Evolutionary conservation across 148 eudicot genomes (phyloP).

Genomic region (Spergularia marina): DNA sequence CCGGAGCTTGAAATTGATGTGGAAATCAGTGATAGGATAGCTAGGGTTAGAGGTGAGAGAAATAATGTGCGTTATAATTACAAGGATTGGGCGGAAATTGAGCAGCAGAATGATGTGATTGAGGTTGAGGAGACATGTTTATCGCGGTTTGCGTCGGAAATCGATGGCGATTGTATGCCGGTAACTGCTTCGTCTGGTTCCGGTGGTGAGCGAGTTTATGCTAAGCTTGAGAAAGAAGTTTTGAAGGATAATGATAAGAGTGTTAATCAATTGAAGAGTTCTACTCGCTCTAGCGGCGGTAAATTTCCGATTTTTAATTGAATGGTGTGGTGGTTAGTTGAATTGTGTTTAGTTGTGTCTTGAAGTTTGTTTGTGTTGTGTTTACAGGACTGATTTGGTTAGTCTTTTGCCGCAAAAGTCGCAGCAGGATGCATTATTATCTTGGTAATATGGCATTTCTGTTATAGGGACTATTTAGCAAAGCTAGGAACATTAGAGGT

Average conservation of each 20-base stretch:
- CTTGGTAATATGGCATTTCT: too few relatives aligned
- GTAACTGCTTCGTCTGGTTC: constrained; percentile 66
- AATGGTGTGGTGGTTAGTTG: not conserved
- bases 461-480: too few relatives aligned
- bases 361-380: not conserved
- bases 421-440: constrained; percentile 58
- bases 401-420: constrained; percentile 52
- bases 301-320: constrained; percentile 4
- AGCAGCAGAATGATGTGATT: not conserved
- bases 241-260: not conserved
- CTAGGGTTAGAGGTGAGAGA: constrained; percentile 20
- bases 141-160: constrained; percentile 65
- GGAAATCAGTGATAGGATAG: constrained; percentile 20
- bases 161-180: constrained; percentile 78
- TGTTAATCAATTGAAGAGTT: constrained; percentile 9
- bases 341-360: not conserved
- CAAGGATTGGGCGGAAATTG: constrained; percentile 25
- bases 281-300: constrained; percentile 48
- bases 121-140: constrained; percentile 38
- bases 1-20: constrained; percentile 3
- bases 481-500: too few relatives aligned
- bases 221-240: constrained; percentile 39
- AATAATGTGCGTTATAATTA: constrained; percentile 32
- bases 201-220: constrained; percentile 77
- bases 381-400: constrained; percentile 60